Evolutionary conservation across 2,329 filamentous ascomycete species (phyloP).

Genomic region (Clonostachys byssicola): DNA sequence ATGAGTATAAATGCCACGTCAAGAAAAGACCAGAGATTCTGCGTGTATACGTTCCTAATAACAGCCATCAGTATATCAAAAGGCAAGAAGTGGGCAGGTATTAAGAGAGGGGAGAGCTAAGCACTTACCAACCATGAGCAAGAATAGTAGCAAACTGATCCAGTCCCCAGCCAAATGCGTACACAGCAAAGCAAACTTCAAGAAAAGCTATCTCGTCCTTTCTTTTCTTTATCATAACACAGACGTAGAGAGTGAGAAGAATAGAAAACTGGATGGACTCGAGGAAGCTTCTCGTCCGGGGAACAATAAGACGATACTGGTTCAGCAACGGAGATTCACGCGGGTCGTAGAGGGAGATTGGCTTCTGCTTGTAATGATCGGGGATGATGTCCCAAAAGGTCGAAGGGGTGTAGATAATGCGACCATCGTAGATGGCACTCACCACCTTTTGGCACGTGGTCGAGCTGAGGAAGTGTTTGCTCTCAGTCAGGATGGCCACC

Average conservation of each 20-base stretch:
- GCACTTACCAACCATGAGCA: conserved; percentile 61
- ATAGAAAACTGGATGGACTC: conserved; percentile 72
- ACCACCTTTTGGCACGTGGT: conserved; percentile 80
- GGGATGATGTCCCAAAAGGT: conserved; percentile 80
- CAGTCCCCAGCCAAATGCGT: conserved; percentile 73
- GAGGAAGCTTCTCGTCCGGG: conserved; percentile 70
- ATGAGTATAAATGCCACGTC: conserved; percentile 75
- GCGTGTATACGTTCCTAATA: conserved; percentile 72
- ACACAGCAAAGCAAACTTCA: conserved; percentile 68
- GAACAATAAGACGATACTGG: conserved; percentile 81
- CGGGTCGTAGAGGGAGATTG: conserved; percentile 78
- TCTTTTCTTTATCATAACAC: conserved; percentile 67
- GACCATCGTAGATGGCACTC: conserved; percentile 75
- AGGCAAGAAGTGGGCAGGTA: no score
- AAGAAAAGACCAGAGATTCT: conserved; percentile 85
- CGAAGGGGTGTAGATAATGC: conserved; percentile 78
- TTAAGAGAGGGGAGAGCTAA: no score
- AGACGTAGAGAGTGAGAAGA: conserved; percentile 64
- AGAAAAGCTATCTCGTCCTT: conserved; percentile 47
- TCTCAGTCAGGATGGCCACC: conserved; percentile 78
- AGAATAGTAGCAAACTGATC: conserved; percentile 75
- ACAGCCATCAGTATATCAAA: conserved; percentile 1
- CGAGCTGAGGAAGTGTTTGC: conserved; percentile 72
- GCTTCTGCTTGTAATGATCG: conserved; percentile 80
- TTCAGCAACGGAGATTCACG: conserved; percentile 72